Percentiles rank a stretch among this genome's conserved stretches.
Evolutionary conservation across 202 grass and related monocot species (phyloP).

Genomic region (Musa balbisiana): DNA sequence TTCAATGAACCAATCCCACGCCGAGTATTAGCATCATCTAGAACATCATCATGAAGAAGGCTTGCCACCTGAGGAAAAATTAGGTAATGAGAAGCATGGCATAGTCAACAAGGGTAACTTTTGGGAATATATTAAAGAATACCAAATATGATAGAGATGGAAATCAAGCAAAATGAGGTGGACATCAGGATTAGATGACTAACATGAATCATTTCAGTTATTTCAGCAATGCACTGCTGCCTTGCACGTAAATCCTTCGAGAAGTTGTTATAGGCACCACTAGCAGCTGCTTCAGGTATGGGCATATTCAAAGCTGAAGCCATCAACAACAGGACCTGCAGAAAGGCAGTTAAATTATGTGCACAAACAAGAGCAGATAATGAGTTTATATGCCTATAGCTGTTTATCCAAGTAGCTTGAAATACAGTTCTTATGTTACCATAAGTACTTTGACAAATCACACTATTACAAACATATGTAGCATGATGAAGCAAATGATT

Average conservation of each 20-base stretch:
- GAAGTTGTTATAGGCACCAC: constrained; percentile 54
- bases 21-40: constrained; percentile 96
- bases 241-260: constrained; percentile 52
- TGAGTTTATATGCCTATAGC: no score
- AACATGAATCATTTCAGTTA: constrained; percentile 99
- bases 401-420: no score
- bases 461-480: no score
- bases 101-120: no score
- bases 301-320: constrained; percentile 87
- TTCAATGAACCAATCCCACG: constrained; percentile 84
- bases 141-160: constrained; percentile 12
- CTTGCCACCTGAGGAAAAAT: constrained; percentile 58
- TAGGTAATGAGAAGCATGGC: background rate
- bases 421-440: no score
- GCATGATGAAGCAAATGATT: no score
- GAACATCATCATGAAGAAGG: constrained; percentile 95
- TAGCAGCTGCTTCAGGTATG: constrained; percentile 42
- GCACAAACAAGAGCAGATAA: constrained; percentile 8
- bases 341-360: background rate
- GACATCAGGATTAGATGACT: constrained; percentile 9
- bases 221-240: constrained; percentile 81
- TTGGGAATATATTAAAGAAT: background rate
- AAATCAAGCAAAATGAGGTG: constrained; percentile 5
- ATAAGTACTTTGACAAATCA: no score
- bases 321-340: constrained; percentile 87